These are phyloP conservation scores for Chaetomium strumarium DNA, from an alignment of 2,329 filamentous ascomycete genomes.

Conservation along the genomic window DNA sequence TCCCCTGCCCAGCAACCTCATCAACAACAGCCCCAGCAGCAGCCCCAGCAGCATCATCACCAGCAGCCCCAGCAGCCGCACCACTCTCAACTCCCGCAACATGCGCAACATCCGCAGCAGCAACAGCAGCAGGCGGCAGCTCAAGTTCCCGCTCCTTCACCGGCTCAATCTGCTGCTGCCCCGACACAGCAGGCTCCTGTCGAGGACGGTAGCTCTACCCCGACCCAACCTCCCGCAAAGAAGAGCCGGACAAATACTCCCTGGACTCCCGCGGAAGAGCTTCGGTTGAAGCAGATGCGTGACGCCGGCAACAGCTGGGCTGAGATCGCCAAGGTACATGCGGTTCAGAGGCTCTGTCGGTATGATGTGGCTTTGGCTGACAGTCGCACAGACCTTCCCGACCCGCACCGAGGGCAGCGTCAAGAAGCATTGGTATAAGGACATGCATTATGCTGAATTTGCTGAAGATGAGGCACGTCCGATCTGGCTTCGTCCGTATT, in stretches of 20 bases:
- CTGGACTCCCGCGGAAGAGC: constrained; percentile 93
- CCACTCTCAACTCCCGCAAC: constrained; percentile 15
- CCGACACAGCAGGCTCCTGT: constrained; percentile 25
- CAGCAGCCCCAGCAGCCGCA: constrained; percentile 12
- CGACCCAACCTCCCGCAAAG: constrained; percentile 59
- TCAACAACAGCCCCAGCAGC: background rate
- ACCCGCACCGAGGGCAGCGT: constrained; percentile 92
- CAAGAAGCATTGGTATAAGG: constrained; percentile 99
- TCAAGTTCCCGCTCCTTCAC: constrained; percentile 26
- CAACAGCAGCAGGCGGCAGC: constrained; percentile 25
- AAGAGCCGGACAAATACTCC: constrained; percentile 98
- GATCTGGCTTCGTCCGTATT: background rate
- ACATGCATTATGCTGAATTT: constrained; percentile 99
- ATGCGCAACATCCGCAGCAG: constrained; percentile 26
- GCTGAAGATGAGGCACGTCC: constrained; percentile 83
- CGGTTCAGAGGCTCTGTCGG: background rate
- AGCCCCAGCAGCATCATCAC: constrained; percentile 3
- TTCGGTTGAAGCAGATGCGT: constrained; percentile 87
- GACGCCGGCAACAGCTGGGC: constrained; percentile 93
- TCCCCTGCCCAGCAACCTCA: constrained; percentile 3
- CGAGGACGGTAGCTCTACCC: constrained; percentile 31
- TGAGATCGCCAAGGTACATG: constrained; percentile 86
- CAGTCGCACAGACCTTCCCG: constrained; percentile 67
- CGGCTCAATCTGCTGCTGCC: constrained; percentile 32
- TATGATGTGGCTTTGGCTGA: constrained; percentile 21